phyloP scores from a whole-genome alignment of 331 rosid species.

The Quercus lobata region DNA sequence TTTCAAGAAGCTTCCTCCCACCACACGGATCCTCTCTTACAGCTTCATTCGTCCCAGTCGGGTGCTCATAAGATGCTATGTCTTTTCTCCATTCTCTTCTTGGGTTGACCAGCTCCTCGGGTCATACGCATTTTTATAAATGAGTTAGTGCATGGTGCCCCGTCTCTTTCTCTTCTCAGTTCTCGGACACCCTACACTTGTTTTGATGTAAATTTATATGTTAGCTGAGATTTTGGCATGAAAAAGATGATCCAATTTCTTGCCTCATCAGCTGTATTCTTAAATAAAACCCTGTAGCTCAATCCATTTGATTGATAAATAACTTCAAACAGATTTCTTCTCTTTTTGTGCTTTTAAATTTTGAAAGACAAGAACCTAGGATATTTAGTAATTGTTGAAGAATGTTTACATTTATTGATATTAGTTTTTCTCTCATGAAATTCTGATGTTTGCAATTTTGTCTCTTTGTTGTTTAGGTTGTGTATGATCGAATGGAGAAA shows the following conservation, averaged over 20 bases:
- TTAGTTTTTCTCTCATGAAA: not conserved
- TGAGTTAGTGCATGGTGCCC: too few species aligned
- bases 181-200: not conserved
- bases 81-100: too few species aligned
- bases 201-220: not conserved
- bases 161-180: too few species aligned
- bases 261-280: not conserved
- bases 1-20: too few species aligned
- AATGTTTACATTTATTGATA: slow-evolving; percentile 8
- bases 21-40: too few species aligned
- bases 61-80: too few species aligned
- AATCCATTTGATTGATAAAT: not conserved
- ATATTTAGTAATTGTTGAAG: slow-evolving; percentile 6
- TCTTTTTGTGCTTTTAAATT: not conserved
- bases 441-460: slow-evolving; percentile 23
- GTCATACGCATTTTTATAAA: too few species aligned
- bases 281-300: not conserved
- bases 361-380: not conserved
- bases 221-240: not conserved
- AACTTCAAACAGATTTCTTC: not conserved
- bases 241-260: not conserved
- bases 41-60: too few species aligned
- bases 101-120: too few species aligned
- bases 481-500: slow-evolving; percentile 68
- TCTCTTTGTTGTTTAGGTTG: slow-evolving; percentile 49